Evolutionary conservation across 257 asterid species (phyloP).

Genomic region (Hygrophila difformis): DNA sequence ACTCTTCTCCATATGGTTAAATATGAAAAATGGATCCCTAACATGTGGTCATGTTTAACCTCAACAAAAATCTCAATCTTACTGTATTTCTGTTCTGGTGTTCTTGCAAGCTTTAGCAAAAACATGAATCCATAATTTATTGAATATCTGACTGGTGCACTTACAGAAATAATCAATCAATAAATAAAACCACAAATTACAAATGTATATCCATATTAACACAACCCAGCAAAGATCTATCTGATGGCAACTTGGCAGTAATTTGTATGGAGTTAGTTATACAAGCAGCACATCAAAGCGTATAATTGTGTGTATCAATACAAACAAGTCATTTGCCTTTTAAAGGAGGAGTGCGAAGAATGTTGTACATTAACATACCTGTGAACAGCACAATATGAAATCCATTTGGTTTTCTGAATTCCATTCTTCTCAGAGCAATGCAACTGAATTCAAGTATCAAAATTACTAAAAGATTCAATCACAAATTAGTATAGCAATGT

Average conservation of each 20-base stretch:
- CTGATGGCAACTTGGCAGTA: too few species aligned
- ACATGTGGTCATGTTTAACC: background rate
- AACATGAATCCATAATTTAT: background rate
- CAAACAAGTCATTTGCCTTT: too few species aligned
- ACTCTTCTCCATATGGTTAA: background rate
- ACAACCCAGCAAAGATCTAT: too few species aligned
- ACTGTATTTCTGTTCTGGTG: background rate
- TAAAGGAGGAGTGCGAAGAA: conserved; percentile 13
- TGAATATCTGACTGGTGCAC: background rate
- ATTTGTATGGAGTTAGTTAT: too few species aligned
- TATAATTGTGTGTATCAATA: too few species aligned
- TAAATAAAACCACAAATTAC: too few species aligned
- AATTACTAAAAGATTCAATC: conserved; percentile 10
- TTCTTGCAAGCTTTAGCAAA: background rate
- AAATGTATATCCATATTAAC: too few species aligned
- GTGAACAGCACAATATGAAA: conserved; percentile 78
- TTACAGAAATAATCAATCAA: too few species aligned
- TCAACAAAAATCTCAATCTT: conserved; percentile 7
- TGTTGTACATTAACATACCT: conserved; percentile 36
- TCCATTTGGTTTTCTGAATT: conserved; percentile 55
- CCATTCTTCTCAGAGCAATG: conserved; percentile 81
- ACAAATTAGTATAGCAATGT: too few species aligned
- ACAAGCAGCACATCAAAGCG: too few species aligned
- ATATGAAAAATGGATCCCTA: conserved; percentile 5
- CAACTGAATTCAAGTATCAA: conserved; percentile 45